A percentile compares a stretch with the other conserved stretches of the same genome.
Evolutionary conservation across 1,139 yeast genomes (phyloP).

Genomic region (Magnusiomyces sp.): DNA sequence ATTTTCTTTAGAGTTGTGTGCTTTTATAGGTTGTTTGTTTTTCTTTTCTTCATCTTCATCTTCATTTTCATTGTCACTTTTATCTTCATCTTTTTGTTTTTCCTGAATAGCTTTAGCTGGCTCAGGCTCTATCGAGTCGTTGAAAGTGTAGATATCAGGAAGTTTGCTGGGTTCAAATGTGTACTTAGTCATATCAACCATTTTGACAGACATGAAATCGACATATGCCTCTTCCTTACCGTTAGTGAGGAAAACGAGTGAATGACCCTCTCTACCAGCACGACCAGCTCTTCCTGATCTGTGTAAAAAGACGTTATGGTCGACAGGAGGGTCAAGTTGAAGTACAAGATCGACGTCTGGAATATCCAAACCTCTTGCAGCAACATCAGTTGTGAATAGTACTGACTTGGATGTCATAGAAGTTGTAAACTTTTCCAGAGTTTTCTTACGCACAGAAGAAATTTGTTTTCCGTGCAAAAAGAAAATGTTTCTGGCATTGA

Average conservation of each 20-base stretch:
- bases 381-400: conserved; percentile 47
- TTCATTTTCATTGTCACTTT: too few species aligned
- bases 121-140: too few species aligned
- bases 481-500: conserved; percentile 31
- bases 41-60: too few species aligned
- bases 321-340: conserved; percentile 87
- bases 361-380: conserved; percentile 89
- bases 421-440: conserved; percentile 52
- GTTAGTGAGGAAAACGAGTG: conserved; percentile 59
- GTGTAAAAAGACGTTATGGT: conserved; percentile 78
- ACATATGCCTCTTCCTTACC: conserved; percentile 78
- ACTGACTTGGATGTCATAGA: conserved; percentile 42
- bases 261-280: conserved; percentile 76
- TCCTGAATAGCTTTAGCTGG: too few species aligned
- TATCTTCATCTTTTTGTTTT: too few species aligned
- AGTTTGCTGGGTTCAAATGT: conserved; percentile 17
- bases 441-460: conserved; percentile 64
- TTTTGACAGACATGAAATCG: conserved; percentile 70
- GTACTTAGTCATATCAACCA: conserved; percentile 45
- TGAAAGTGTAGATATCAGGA: conserved; percentile 14
- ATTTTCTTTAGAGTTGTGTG: background rate
- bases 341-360: conserved; percentile 86
- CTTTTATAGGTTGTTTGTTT: too few species aligned
- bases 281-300: conserved; percentile 92
- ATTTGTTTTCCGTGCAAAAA: conserved; percentile 72